A percentile compares a stretch with the other conserved stretches of the same genome.
These are phyloP conservation scores for Exophiala phaeomuriformis DNA, from an alignment of 2,329 filamentous ascomycete genomes.

Conservation along the genomic window DNA sequence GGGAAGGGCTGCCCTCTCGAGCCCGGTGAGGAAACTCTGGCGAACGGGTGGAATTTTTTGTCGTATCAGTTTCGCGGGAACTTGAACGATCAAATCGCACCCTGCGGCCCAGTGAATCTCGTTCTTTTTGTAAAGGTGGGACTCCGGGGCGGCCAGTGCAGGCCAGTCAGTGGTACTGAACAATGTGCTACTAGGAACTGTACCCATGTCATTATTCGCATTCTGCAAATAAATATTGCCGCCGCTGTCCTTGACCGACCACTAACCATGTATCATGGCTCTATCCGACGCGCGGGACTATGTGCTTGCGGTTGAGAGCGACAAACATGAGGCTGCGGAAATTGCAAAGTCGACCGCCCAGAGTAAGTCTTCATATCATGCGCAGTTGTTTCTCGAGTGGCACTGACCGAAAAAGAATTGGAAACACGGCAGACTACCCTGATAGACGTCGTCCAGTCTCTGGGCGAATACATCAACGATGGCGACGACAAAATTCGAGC, in stretches of 20 bases:
- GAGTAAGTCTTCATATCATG: conserved; percentile 29
- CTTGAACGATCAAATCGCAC: too few relatives aligned
- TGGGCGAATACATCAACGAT: conserved; percentile 61
- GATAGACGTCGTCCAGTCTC: conserved; percentile 55
- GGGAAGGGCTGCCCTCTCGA: too few relatives aligned
- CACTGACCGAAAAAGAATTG: conserved; percentile 41
- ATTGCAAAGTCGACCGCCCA: conserved; percentile 41
- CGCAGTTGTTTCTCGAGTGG: background rate
- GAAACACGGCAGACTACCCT: conserved; percentile 54
- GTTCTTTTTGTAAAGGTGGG: background rate
- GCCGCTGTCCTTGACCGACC: background rate
- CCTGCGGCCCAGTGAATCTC: too few relatives aligned
- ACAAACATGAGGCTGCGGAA: conserved; percentile 40
- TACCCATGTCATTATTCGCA: background rate
- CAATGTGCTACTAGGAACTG: too few relatives aligned
- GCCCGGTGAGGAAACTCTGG: background rate
- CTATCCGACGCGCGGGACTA: conserved; percentile 44
- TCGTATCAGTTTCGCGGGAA: background rate
- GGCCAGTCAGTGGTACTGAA: background rate
- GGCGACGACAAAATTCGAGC: conserved; percentile 54
- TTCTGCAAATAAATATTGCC: background rate
- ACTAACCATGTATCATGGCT: conserved; percentile 25
- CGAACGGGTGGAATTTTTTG: background rate
- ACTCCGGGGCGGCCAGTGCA: background rate
- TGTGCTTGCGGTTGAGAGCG: conserved; percentile 42